Evolutionary conservation across 192 early-diverging fungal genomes (phyloP), one percentile per base, ranked within the genome.

Genomic region (Umbelopsis sp.): DNA sequence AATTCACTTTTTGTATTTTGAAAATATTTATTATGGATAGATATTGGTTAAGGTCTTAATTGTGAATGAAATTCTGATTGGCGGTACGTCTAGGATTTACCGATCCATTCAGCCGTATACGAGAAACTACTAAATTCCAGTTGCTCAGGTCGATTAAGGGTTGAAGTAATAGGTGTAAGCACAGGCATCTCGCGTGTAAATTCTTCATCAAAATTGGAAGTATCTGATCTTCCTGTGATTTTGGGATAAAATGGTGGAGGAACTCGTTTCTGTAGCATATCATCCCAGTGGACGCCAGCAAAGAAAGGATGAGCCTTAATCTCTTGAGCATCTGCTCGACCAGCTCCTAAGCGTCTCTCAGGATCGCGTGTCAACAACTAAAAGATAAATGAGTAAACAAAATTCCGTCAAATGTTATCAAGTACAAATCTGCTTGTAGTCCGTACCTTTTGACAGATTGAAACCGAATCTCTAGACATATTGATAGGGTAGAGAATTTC

Each of bases 141-240:
- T 80, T 98, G 97, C 80, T 98, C 94, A 9, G 85, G 86, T n/a
- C 85, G 83, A 38, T 90, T 88, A 16, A 97, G 83, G 14, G 93
- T 89, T 51, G 92, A 92, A 70, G 95, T 91, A 21, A 91, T 88
- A 0, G 96, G 97, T 8, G 97, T 97, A 69, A 97, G 75, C 0
- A 92, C 91, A 1, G 97, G 92, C 65, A 83, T 84, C 84, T 97
- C 94, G 32, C 85, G 85, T 9, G 97, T 98, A 76, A 98, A 98
- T 76, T 98, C 97, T 45, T 91, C 89, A 74, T 98, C 97, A 90
- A 98, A 98, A 87, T 97, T 97, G 62, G 95, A 96, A 36, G 91
- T 88, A 74, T 98, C 97, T 21, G 90, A 91, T 65, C 91, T 85
- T 26, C 85, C 82, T 1, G 72, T 82, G 38, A 94, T 79, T 36